These are phyloP conservation scores for Babesia ovis DNA, from an alignment of 169 alveolate species.

Conservation along the genomic window DNA sequence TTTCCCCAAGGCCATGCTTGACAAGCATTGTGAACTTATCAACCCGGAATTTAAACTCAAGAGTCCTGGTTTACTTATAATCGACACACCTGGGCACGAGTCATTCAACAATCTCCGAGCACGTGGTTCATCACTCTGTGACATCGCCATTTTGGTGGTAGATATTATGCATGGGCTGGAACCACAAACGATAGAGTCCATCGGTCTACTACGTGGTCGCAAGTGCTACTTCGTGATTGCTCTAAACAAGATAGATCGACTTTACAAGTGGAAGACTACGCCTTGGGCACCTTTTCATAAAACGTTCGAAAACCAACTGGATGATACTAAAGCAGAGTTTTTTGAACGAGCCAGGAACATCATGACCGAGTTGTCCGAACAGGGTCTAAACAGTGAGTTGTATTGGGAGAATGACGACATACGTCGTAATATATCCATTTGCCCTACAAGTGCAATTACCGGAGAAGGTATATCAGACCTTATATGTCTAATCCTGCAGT, in stretches of 20 bases:
- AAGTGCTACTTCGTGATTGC: conserved; percentile 98
- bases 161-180: conserved; percentile 99
- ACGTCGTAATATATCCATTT: conserved; percentile 90
- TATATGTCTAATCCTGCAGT: conserved; percentile 87
- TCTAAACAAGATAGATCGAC: conserved; percentile 96
- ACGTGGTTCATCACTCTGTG: conserved; percentile 99
- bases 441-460: conserved; percentile 99
- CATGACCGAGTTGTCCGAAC: conserved; percentile 90
- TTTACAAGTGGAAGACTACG: conserved; percentile 91
- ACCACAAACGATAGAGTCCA: conserved; percentile 95
- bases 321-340: conserved; percentile 86
- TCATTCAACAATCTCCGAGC: conserved; percentile 95
- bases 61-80: conserved; percentile 96
- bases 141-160: conserved; percentile 97
- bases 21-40: conserved; percentile 81
- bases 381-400: conserved; percentile 93
- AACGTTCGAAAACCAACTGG: conserved; percentile 84
- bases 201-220: conserved; percentile 87
- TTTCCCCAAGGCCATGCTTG: conserved; percentile 95
- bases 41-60: conserved; percentile 70
- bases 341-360: conserved; percentile 78
- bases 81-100: conserved; percentile 99
- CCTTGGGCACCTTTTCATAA: conserved; percentile 88
- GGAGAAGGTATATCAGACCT: conserved; percentile 99
- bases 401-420: conserved; percentile 96